Percentiles rank a stretch among this genome's conserved stretches.
phyloP scores from a whole-genome alignment of 345 rosid species.

The Barbarea vulgaris region DNA sequence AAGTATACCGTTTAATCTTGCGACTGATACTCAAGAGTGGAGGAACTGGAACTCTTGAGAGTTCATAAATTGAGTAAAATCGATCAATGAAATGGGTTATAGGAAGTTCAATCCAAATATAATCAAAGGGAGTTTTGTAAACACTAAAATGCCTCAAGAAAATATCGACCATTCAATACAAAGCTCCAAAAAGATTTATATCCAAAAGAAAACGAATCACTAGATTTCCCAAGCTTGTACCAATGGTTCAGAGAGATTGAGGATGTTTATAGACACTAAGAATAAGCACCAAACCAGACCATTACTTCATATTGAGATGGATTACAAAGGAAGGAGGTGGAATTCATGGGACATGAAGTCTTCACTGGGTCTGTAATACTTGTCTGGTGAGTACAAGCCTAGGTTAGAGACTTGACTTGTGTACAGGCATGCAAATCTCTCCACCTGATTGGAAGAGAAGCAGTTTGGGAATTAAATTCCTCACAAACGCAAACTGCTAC shows the following conservation, averaged over 20 bases:
- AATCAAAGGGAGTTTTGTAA: not conserved
- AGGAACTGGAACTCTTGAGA: not conserved
- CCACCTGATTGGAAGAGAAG: constrained; percentile 65
- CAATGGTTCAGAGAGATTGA: not conserved
- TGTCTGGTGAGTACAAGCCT: constrained; percentile 87
- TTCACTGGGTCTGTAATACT: constrained; percentile 89
- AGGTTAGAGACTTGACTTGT: constrained; percentile 92
- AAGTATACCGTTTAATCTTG: too few relatives aligned
- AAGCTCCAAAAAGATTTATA: not conserved
- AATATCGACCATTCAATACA: constrained; percentile 1
- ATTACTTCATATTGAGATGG: not conserved
- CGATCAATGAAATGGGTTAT: not conserved
- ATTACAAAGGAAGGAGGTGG: constrained; percentile 62
- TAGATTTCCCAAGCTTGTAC: constrained; percentile 19
- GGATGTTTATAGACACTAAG: constrained; percentile 31
- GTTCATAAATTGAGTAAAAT: not conserved
- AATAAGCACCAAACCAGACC: constrained; percentile 26
- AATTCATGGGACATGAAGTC: constrained; percentile 98
- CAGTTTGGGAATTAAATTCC: not conserved
- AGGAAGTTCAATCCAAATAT: not conserved
- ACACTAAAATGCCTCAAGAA: not conserved
- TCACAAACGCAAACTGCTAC: not conserved
- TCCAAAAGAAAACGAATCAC: not conserved
- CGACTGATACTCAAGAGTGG: not conserved
- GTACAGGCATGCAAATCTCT: constrained; percentile 98